Evolutionary conservation across 2,329 filamentous ascomycete species (phyloP).

Genomic region (Alternaria arbusti): DNA sequence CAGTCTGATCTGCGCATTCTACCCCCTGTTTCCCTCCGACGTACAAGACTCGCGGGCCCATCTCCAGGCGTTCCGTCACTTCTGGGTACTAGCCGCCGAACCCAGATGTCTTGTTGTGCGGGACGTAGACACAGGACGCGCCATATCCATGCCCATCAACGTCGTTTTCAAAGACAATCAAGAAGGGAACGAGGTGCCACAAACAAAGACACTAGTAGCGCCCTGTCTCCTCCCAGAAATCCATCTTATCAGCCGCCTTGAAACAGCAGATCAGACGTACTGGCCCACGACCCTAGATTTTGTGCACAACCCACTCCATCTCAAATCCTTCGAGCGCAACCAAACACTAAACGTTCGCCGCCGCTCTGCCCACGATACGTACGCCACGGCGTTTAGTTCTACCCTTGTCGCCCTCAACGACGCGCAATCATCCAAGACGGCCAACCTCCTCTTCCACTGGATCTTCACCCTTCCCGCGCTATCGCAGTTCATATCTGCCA

Average conservation of each 20-base stretch:
- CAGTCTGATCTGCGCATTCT: slow-evolving; percentile 86
- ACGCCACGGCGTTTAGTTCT: slow-evolving; percentile 71
- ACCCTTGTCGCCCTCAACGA: slow-evolving; percentile 77
- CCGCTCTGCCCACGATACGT: slow-evolving; percentile 64
- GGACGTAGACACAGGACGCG: slow-evolving; percentile 82
- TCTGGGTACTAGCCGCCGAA: slow-evolving; percentile 95
- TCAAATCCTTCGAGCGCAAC: slow-evolving; percentile 68
- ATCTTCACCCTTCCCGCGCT: slow-evolving; percentile 69
- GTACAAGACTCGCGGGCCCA: slow-evolving; percentile 95
- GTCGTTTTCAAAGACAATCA: slow-evolving; percentile 61
- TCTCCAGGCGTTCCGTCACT: slow-evolving; percentile 92
- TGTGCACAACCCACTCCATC: slow-evolving; percentile 64
- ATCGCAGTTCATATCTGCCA: slow-evolving; percentile 53
- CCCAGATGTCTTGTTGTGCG: slow-evolving; percentile 86
- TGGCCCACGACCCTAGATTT: slow-evolving; percentile 87
- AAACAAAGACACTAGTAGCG: slow-evolving; percentile 50
- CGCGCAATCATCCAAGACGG: slow-evolving; percentile 49
- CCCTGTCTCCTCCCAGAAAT: slow-evolving; percentile 70
- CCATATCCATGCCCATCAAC: slow-evolving; percentile 74
- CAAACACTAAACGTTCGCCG: slow-evolving; percentile 78
- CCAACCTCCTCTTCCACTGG: slow-evolving; percentile 69
- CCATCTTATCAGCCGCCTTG: slow-evolving; percentile 66
- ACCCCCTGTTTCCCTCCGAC: slow-evolving; percentile 86
- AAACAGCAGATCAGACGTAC: slow-evolving; percentile 69
- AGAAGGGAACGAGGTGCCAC: background rate